Conservation (phyloP, 352 stramenopile genomes). For the Aphanomyces cochlioides region DNA sequence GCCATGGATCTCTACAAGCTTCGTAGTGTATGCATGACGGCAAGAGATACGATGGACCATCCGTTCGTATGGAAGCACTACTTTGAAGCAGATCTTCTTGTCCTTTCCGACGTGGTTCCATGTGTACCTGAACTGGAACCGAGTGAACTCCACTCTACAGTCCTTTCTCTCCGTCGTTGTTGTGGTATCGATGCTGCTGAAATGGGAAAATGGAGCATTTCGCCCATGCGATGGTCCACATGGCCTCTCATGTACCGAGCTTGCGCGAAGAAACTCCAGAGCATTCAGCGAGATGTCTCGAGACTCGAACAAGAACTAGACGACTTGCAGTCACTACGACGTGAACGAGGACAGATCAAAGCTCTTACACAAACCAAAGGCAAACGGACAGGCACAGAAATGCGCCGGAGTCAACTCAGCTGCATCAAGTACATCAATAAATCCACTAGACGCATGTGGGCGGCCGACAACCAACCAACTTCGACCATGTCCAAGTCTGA, state of each 20-base stretch:
- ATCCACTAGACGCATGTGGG: conserved; percentile 13
- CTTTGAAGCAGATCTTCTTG: background rate
- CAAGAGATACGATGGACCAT: conserved; percentile 8
- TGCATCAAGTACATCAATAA: conserved; percentile 31
- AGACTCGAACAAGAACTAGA: conserved; percentile 11
- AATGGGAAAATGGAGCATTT: conserved; percentile 19
- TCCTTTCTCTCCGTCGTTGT: background rate
- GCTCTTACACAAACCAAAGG: conserved; percentile 7
- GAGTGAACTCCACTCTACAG: background rate
- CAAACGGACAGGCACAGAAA: conserved; percentile 17
- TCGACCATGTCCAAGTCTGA: conserved; percentile 8
- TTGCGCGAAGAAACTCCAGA: conserved; percentile 13
- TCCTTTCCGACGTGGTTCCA: background rate
- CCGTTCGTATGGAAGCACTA: conserved; percentile 4
- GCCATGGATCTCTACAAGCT: conserved; percentile 12
- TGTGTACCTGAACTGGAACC: background rate
- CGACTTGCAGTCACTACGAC: conserved; percentile 2
- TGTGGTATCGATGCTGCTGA: conserved; percentile 20
- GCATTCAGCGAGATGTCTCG: conserved; percentile 1
- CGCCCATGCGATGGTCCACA: conserved; percentile 15
- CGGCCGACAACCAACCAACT: background rate
- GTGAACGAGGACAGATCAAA: conserved; percentile 20
- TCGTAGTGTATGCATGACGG: background rate
- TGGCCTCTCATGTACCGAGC: conserved; percentile 29
- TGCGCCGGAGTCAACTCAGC: conserved; percentile 11